Evolutionary conservation across 805 yeast genomes (phyloP), one percentile per base, ranked within the genome.

Genomic region (Wickerhamomyces sydowiorum): DNA sequence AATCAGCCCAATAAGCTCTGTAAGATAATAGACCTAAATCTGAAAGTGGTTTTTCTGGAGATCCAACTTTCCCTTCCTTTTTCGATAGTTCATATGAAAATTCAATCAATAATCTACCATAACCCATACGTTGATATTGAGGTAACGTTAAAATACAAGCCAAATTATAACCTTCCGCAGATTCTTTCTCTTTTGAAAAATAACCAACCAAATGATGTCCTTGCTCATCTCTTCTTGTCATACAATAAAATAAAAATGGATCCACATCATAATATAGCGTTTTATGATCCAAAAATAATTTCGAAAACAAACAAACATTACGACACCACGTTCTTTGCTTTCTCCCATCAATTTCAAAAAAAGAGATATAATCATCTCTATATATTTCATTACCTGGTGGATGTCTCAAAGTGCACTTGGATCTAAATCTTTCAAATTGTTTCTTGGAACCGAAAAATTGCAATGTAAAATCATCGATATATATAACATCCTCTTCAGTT

Each of bases 311-410:
- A 70, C 98, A 93, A 44, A 93, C 70, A 61, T 93, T 93, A 49
- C 99, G 78, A 63, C 99, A 93, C 97, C 98, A 93, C 0, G 96
- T 85, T 49, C 98, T 72, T 66, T 93, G 99, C 51, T 86, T 85
- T 44, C 96, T 72, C 10, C 99, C 99, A 64, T 93, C 99, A 48
- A 93, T 90, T 61, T 93, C 99, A 72, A 91, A 93, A 60, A 93
- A 93, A 15, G 96, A 86, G 31, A 93, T 91, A 53, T 82, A 79
- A 38, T 84, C 90, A 61, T 93, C 98, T 38, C 99, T 71, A 62
- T 93, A 93, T 19, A 93, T 90, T 58, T 93, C 99, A 65, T 93
- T 93, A 0, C 99, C 99, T 0, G 99, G 99, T 1, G 99, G 99
- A 57, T 91, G 98, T 59, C 83, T 80, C 65, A 93, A 70, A 2